Percentiles rank a stretch among this genome's conserved stretches.
Evolutionary conservation across 139 green algal species (phyloP).

Genomic region (Closterium sp.): DNA sequence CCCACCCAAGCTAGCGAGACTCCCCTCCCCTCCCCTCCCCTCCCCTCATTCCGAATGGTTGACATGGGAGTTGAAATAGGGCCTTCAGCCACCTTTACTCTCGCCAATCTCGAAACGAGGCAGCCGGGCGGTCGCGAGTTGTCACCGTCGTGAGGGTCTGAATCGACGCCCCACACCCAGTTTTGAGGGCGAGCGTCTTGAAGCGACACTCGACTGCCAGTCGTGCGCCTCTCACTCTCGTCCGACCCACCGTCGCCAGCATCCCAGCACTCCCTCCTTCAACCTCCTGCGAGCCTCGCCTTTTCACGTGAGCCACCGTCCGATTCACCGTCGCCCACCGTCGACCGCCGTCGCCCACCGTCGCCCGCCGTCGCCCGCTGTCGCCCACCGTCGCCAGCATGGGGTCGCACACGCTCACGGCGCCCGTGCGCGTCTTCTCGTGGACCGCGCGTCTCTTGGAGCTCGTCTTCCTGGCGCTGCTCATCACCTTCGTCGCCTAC

Average conservation of each 20-base stretch:
- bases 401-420: background rate
- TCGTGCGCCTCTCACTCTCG: background rate
- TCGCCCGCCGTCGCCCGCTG: too few relatives aligned
- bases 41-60: too few relatives aligned
- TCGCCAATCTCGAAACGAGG: background rate
- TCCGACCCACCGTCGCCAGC: background rate
- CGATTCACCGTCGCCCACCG: too few relatives aligned
- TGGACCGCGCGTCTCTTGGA: background rate
- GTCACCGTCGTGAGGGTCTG: background rate
- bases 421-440: background rate
- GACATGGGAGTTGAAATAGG: background rate
- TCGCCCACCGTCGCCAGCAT: background rate
- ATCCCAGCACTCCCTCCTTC: background rate
- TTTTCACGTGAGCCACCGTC: background rate
- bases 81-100: background rate
- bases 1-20: too few relatives aligned
- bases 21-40: too few relatives aligned
- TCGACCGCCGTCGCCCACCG: too few relatives aligned
- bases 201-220: too few relatives aligned
- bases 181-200: too few relatives aligned
- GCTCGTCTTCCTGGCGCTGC: background rate
- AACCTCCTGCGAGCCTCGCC: background rate
- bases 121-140: background rate
- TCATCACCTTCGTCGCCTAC: background rate
- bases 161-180: too few relatives aligned